A percentile compares a stretch with the other conserved stretches of the same genome.
Conservation (phyloP, 129 eudicot genomes). For the Chrysanthemum lavandulifolium region DNA sequence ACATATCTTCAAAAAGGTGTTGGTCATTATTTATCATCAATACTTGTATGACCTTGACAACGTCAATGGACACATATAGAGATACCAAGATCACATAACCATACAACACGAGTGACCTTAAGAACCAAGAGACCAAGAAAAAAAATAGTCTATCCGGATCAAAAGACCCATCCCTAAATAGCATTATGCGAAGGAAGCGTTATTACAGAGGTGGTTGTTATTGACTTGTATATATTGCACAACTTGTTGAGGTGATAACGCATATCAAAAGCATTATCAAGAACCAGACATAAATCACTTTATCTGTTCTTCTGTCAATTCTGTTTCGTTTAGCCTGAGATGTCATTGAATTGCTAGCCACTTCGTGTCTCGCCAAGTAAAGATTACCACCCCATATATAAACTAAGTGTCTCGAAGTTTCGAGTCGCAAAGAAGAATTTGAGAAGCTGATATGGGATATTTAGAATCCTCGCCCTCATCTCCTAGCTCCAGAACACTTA, state of each 20-base stretch:
- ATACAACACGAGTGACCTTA: too few relatives aligned
- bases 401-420: conserved; percentile 51
- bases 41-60: conserved; percentile 48
- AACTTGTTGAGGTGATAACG: conserved; percentile 40
- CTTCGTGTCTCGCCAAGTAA: conserved; percentile 24
- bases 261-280: conserved; percentile 45
- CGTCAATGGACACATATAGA: conserved; percentile 31
- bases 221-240: conserved; percentile 29
- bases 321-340: too few relatives aligned
- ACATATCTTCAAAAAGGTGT: conserved; percentile 41
- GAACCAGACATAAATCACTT: conserved; percentile 45
- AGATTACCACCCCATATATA: conserved; percentile 46
- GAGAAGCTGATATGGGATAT: conserved; percentile 33
- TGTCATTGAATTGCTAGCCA: too few relatives aligned
- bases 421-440: conserved; percentile 51
- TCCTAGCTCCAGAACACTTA: conserved; percentile 39
- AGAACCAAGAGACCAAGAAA: too few relatives aligned
- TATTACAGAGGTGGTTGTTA: conserved; percentile 26
- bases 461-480: conserved; percentile 13
- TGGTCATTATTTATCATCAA: conserved; percentile 50
- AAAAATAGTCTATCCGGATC: conserved; percentile 35
- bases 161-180: conserved; percentile 29
- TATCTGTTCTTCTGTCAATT: conserved; percentile 46
- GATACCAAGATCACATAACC: conserved; percentile 49
- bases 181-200: conserved; percentile 42